These are phyloP conservation scores for Trametes elegans DNA, from an alignment of 768 basidiomycete genomes.

Conservation along the genomic window DNA sequence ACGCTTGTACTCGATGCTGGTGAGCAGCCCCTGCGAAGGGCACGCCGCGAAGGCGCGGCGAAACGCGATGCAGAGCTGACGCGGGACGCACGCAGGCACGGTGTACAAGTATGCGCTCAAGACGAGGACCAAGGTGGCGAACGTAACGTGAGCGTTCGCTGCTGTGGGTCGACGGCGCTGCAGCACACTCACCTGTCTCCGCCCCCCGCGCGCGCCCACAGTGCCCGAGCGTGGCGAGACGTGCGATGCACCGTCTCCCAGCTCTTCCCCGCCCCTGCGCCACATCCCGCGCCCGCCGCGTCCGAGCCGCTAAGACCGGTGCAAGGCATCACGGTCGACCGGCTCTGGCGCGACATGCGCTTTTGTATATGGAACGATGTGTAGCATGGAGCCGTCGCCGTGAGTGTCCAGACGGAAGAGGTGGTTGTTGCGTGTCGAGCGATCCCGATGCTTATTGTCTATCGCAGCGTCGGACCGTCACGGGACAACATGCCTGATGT, in stretches of 20 bases:
- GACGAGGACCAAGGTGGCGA: conserved; percentile 59
- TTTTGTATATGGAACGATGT: conserved; percentile 62
- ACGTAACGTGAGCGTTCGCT: conserved; percentile 56
- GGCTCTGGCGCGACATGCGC: conserved; percentile 64
- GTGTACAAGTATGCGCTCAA: conserved; percentile 71
- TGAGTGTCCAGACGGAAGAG: neutral
- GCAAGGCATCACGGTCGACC: conserved; percentile 62
- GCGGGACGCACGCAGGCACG: conserved; percentile 41
- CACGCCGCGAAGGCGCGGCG: no score
- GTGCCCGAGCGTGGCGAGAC: conserved; percentile 67
- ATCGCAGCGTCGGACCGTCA: conserved; percentile 8
- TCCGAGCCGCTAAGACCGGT: conserved; percentile 37
- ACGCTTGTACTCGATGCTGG: conserved; percentile 65
- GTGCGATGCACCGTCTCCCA: conserved; percentile 60
- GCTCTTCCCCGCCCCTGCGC: conserved; percentile 44
- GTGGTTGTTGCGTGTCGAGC: neutral
- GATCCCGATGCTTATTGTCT: conserved; percentile 17
- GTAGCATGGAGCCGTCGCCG: conserved; percentile 22
- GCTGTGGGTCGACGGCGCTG: neutral
- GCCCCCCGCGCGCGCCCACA: no score
- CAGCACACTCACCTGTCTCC: neutral
- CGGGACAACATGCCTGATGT: conserved; percentile 6
- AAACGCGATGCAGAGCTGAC: conserved; percentile 3
- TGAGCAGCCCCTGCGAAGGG: conserved; percentile 15
- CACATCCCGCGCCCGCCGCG: conserved; percentile 28